A percentile compares a stretch with the other conserved stretches of the same genome.
These are phyloP conservation scores for Aspergillus sparsus DNA, from an alignment of 495 filamentous ascomycete species.

Conservation along the genomic window DNA sequence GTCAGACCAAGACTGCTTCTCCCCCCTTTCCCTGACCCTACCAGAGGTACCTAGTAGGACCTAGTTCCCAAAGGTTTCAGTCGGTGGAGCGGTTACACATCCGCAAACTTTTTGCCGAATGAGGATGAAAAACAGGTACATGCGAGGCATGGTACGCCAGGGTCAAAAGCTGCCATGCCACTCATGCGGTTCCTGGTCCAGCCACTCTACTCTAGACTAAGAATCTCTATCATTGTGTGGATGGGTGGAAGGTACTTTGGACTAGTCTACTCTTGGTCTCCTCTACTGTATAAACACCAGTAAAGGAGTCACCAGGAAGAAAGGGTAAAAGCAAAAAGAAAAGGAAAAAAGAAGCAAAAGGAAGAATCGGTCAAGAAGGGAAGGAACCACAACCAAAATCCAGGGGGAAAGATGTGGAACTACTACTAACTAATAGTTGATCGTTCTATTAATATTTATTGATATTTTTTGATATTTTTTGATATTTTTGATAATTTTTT, in stretches of 20 bases:
- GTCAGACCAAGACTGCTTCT: not conserved
- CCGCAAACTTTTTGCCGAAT: constrained; percentile 11
- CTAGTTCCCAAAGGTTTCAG: constrained; percentile 16
- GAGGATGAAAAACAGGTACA: not conserved
- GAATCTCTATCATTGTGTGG: no score
- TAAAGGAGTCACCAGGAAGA: not conserved
- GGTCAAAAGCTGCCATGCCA: constrained; percentile 7
- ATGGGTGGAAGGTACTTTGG: not conserved
- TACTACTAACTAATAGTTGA: not conserved
- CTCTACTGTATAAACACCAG: not conserved
- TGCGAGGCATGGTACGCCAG: constrained; percentile 9
- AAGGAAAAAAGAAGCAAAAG: not conserved
- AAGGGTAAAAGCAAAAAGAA: not conserved
- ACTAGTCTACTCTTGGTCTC: not conserved
- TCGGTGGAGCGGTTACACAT: constrained; percentile 10
- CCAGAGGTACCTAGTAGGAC: not conserved
- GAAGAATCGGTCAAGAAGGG: not conserved
- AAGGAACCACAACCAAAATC: not conserved
- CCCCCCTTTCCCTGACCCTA: not conserved
- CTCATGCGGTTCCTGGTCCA: constrained; percentile 1
- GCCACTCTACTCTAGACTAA: not conserved
- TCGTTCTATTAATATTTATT: constrained; percentile 7
- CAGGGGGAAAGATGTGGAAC: not conserved
- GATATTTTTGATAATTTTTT: constrained; percentile 1
- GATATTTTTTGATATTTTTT: not conserved